Base-by-base conservation (phyloP, 2,329 filamentous ascomycete genomes). In the Cytospora chrysosperma region DNA sequence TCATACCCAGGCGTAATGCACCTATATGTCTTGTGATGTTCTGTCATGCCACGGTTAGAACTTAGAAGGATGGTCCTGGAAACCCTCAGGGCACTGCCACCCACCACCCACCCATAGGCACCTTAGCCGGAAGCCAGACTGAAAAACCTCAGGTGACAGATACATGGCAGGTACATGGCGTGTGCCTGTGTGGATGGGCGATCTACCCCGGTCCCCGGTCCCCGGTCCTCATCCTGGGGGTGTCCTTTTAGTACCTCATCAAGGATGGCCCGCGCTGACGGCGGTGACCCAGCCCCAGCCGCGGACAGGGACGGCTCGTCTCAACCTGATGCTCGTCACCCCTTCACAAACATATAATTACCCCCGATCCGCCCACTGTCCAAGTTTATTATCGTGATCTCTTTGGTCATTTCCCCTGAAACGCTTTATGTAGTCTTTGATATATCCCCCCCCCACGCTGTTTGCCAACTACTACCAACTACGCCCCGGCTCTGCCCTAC, bases 251-350 rank as follows among this genome's bases (percentile, higher is more conserved):
- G 50, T 59, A 55, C 63, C 47, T n/a, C n/a, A n/a, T 55, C 49
- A 59, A 47, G 19, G 37, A 58, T 57, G 62, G 47, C 52, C 59
- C 50, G 59, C 62, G 59, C 62, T 65, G 63, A 65, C 63, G 60
- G 63, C 63, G 59, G 56, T 52, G 63, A 61, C n/a, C n/a, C n/a
- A n/a, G n/a, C n/a, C 58, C 58, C 53, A 37, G 34, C 51, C 32
- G 19, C 49, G 63, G 58, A 62, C 55, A 55, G 55, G 63, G 40
- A 57, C 63, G 63, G 55, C 63, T 61, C 59, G 59, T 65, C 59
- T 62, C 54, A 61, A 61, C 50, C 63, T 65, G 59, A 62, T 43
- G 59, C n/a, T 57, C 62, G 59, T 62, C 58, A 55, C n/a, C 51
- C n/a, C 26, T 27, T 32, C 53, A 37, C 51, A 49, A 52, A 47